Percentiles rank a stretch among this genome's conserved stretches.
phyloP scores from a whole-genome alignment of 2,329 filamentous ascomycete species.

The Juglanconis oblonga region DNA sequence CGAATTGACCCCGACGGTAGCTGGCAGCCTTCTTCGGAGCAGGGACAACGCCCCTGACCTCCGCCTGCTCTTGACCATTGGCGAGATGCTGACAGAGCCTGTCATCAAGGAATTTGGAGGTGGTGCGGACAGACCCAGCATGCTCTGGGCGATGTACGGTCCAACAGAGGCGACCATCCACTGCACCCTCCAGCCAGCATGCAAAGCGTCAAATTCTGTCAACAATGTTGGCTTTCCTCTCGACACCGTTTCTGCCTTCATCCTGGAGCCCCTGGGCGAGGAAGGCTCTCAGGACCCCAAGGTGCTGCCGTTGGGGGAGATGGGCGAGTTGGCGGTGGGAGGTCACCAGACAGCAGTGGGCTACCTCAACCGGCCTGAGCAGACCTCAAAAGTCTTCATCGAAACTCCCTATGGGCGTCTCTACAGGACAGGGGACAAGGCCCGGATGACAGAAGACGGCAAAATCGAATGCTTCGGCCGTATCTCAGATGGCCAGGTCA shows the following conservation, averaged over 20 bases:
- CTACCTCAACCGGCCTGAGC: constrained; percentile 77
- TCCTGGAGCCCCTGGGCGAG: constrained; percentile 51
- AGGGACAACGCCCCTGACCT: constrained; percentile 65
- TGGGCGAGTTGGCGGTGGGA: constrained; percentile 79
- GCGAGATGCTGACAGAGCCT: constrained; percentile 81
- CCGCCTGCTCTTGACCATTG: constrained; percentile 76
- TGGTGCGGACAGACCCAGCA: constrained; percentile 46
- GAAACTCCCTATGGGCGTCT: constrained; percentile 64
- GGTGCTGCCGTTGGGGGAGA: constrained; percentile 62
- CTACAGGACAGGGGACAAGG: constrained; percentile 86
- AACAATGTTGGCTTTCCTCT: constrained; percentile 75
- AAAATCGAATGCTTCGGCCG: constrained; percentile 81
- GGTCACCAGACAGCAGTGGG: constrained; percentile 75
- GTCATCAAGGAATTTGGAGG: constrained; percentile 80
- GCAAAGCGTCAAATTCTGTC: constrained; percentile 54
- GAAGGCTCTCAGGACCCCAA: constrained; percentile 22
- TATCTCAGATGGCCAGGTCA: constrained; percentile 77
- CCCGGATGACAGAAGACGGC: constrained; percentile 63
- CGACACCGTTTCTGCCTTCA: constrained; percentile 75
- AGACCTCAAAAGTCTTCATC: constrained; percentile 72
- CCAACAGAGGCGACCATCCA: constrained; percentile 92
- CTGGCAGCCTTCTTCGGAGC: constrained; percentile 69
- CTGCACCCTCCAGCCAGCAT: constrained; percentile 69
- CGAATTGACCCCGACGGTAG: constrained; percentile 86
- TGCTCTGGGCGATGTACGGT: constrained; percentile 91